These are phyloP conservation scores for Plasmodium blacklocki DNA, from an alignment of 169 alveolate species.

Conservation along the genomic window DNA sequence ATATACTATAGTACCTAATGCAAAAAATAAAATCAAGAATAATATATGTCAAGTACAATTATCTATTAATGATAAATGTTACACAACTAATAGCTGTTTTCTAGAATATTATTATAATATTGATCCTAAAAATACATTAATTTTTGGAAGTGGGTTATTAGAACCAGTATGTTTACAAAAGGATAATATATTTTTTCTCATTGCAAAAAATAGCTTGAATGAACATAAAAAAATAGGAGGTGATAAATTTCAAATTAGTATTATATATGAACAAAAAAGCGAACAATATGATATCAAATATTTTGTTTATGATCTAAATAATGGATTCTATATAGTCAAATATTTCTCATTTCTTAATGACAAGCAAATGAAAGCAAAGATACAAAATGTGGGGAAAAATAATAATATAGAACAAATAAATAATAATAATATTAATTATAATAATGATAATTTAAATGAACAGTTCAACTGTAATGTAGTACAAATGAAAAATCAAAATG, in stretches of 20 bases:
- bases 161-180: conserved; percentile 66
- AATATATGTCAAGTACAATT: conserved; percentile 59
- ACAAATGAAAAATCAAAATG: not conserved
- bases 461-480: not conserved
- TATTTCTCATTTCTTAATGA: conserved; percentile 35
- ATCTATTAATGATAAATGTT: conserved; percentile 70
- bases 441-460: not conserved
- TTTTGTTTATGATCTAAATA: conserved; percentile 41
- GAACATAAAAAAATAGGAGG: conserved; percentile 69
- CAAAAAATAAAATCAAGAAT: conserved; percentile 39
- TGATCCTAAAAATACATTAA: conserved; percentile 44
- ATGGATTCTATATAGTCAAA: conserved; percentile 57
- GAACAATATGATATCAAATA: conserved; percentile 24
- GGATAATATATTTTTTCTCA: conserved; percentile 36
- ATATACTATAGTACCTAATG: conserved; percentile 61
- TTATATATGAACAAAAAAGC: conserved; percentile 29
- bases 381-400: not conserved
- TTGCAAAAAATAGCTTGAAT: conserved; percentile 58
- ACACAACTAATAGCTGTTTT: conserved; percentile 53
- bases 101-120: conserved; percentile 61
- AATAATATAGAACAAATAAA: not conserved
- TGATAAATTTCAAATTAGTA: conserved; percentile 52
- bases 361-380: not conserved
- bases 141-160: conserved; percentile 64
- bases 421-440: too few relatives aligned